Conservation (phyloP, 2,329 filamentous ascomycete genomes). For the Xylaria sp. region DNA sequence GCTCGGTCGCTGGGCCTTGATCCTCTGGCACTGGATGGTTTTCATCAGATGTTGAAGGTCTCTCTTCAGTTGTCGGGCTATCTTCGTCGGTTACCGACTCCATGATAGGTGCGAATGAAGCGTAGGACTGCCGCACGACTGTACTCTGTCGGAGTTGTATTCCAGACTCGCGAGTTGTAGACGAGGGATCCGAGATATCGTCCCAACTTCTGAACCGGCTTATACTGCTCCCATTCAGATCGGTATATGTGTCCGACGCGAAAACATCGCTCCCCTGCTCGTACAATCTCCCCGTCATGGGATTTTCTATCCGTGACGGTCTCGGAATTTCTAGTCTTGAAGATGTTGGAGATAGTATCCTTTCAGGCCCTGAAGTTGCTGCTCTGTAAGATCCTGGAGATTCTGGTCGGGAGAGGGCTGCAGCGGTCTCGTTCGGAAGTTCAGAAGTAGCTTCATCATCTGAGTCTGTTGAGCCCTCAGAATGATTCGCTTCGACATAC, state of each 20-base stretch:
- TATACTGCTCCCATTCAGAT: slow-evolving; percentile 32
- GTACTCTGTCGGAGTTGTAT: slow-evolving; percentile 10
- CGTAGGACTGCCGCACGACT: neutral
- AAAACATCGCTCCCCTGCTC: slow-evolving; percentile 31
- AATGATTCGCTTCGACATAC: neutral
- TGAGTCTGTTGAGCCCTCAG: too few relatives aligned
- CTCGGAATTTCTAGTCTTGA: slow-evolving; percentile 28
- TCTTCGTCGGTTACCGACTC: too few relatives aligned
- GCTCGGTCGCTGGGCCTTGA: slow-evolving; percentile 33
- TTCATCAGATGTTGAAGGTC: slow-evolving; percentile 26
- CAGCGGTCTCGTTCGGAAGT: too few relatives aligned
- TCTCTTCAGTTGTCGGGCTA: slow-evolving; percentile 26
- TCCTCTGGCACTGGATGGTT: neutral
- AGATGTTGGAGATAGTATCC: neutral
- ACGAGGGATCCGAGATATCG: neutral
- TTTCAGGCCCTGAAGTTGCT: slow-evolving; percentile 25
- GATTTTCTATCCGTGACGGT: too few relatives aligned
- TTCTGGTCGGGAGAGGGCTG: neutral
- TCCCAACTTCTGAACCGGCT: neutral
- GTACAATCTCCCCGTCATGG: slow-evolving; percentile 37
- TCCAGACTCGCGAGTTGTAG: neutral
- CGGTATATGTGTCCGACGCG: slow-evolving; percentile 40
- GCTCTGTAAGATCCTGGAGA: neutral
- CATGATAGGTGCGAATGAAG: too few relatives aligned
- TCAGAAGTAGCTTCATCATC: too few relatives aligned